phyloP scores from a whole-genome alignment of 768 basidiomycete species.

The Tulasnella calospora region DNA sequence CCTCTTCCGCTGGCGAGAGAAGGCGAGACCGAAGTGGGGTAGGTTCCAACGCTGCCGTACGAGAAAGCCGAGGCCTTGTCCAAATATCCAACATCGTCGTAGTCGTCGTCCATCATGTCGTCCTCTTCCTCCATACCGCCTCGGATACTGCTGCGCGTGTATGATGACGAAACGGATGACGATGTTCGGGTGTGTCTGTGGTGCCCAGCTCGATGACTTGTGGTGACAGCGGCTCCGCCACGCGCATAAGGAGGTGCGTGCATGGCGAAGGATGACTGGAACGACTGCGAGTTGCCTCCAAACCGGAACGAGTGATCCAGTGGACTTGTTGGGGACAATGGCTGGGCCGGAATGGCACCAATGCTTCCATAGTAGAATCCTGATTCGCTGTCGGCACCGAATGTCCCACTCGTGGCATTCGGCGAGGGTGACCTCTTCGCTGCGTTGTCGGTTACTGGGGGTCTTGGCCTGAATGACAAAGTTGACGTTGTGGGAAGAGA shows the following conservation, averaged over 20 bases:
- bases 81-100: conserved; percentile 26
- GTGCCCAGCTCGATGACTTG: neutral
- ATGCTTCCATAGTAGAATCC: conserved; percentile 16
- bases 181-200: conserved; percentile 20
- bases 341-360: neutral
- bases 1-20: neutral
- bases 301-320: neutral
- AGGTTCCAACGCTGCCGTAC: neutral
- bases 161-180: conserved; percentile 20
- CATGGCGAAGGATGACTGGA: neutral
- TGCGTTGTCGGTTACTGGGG: neutral
- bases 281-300: conserved; percentile 11
- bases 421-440: conserved; percentile 5
- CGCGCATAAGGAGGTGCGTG: conserved; percentile 8
- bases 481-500: neutral
- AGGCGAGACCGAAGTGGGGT: neutral
- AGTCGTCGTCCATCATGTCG: conserved; percentile 25
- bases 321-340: conserved; percentile 4
- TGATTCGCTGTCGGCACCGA: neutral
- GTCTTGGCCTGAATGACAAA: neutral
- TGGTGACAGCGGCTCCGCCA: neutral
- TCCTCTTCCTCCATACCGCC: conserved; percentile 25
- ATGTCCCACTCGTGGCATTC: neutral
- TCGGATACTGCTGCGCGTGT: conserved; percentile 20
- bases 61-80: neutral